Base-by-base conservation (phyloP, 2,329 filamentous ascomycete species). In the Scedosporium apiospermum region DNA sequence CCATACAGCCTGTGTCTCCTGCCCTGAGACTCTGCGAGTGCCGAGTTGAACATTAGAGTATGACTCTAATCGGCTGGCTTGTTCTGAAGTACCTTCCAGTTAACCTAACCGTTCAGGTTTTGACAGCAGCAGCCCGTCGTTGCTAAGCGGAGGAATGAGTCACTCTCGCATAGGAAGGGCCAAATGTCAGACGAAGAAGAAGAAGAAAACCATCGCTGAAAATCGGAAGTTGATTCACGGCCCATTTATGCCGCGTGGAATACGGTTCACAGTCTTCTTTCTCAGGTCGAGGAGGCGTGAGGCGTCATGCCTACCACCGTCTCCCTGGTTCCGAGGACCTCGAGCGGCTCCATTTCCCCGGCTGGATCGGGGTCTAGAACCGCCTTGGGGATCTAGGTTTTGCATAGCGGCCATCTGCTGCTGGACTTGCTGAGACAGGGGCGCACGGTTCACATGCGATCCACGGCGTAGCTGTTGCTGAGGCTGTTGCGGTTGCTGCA, bases 321-420 rank as follows among this genome's bases (percentile, higher is more conserved):
- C 18, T 53, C 26, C 59, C 4, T 61, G 59, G 44, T 61, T 53
- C 27, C 59, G 59, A 9, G 44, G 27, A 30, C 59, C 42, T 16
- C 58, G 58, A 1, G 23, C 59, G 4, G 23, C 44, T 16, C 44
- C 44, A 10, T 30, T 61, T 34, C 59, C 41, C 26, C 59, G 59
- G 23, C 59, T 61, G 6, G 59, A 61, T 44, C 59, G 46, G 27
- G 59, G 59, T 12, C 59, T 46, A 51, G 34, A 30, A 21, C 44
- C n/a, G 6, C 44, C 44, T n/a, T 53, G 59, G 6, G 44, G 26
- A 26, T 30, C 30, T 5, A 51, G 6, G 18, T 23, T 27, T 30
- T 51, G 59, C 44, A 61, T 61, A 12, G 59, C 44, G 16, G 59
- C 59, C 59, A 61, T 57, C 38, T 62, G 60, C 60, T 62, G 60